Base-by-base conservation (phyloP, 1,139 yeast genomes). In the Geotrichum europaeum region DNA sequence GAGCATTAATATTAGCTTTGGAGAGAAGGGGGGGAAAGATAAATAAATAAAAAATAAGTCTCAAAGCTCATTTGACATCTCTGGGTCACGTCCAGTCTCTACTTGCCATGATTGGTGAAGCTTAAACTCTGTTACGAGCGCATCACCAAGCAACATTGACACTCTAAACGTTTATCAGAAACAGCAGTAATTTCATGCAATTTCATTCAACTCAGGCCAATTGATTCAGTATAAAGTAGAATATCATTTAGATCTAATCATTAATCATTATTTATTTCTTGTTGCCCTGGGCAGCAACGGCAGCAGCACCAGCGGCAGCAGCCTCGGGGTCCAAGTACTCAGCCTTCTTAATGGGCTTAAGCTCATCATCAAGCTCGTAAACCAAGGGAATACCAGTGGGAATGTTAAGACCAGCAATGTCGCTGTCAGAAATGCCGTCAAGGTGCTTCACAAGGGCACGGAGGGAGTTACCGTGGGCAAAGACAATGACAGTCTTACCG, bases 371-470 rank as follows among this genome's bases (percentile, higher is more conserved):
- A 75, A 94, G 86, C 81, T 92, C 98, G 81, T 89, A 94, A 66
- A 94, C 97, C 80, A 94, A 86, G 75, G 99, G 99, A 69, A 92
- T 94, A 83, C 97, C 99, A 71, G 99, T 94, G 78, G 98, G 98
- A 76, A 92, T 90, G 86, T 92, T 92, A 77, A 92, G 86, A 67
- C 87, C 90, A 66, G 97, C 94, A 75, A 94, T 94, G 69, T 89
- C 97, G 32, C 79, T 92, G 74, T 90, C 97, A 66, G 97, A 88
- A 76, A 94, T 89, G 71, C 85, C 84, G 80, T 94, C 98, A 80
- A 94, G 87, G 82, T 91, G 92, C 85, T 92, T 94, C 73, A 92
- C 97, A 69, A 94, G 82, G 67, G 90, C 98, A 84, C 99, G 89
- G 78, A 94, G 84, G 62, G 98, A 92, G 89, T 94, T 94, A 80